Percentiles rank a stretch among this genome's conserved stretches.
These are phyloP conservation scores for Vitis riparia DNA, from an alignment of 164 flowering plant species.

Conservation along the genomic window DNA sequence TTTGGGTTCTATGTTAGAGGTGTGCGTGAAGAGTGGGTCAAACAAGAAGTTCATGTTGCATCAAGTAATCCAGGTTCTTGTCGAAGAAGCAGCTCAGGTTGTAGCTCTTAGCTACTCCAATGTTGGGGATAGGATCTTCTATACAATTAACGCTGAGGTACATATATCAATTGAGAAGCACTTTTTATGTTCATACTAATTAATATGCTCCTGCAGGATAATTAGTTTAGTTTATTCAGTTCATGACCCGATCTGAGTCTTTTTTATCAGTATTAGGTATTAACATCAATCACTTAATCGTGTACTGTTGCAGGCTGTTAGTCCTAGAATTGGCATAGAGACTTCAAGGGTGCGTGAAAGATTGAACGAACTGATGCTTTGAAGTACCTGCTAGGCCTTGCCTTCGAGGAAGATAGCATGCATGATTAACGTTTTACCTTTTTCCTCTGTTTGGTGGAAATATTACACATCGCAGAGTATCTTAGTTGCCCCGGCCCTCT, in stretches of 20 bases:
- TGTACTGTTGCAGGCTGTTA: slow-evolving; percentile 2
- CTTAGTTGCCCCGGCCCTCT: too few species aligned
- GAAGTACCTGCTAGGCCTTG: background rate
- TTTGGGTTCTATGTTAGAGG: background rate
- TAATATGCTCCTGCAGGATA: too few species aligned
- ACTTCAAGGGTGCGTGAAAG: slow-evolving; percentile 14
- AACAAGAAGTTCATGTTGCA: slow-evolving; percentile 8
- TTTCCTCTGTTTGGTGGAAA: too few species aligned
- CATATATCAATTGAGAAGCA: background rate
- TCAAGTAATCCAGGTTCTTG: slow-evolving; percentile 13
- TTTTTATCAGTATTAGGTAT: background rate
- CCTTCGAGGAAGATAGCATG: too few species aligned
- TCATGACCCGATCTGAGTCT: background rate
- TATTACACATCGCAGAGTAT: too few species aligned
- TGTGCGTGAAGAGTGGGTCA: slow-evolving; percentile 3
- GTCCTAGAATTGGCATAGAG: slow-evolving; percentile 7
- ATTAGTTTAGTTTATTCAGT: too few species aligned
- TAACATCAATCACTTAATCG: too few species aligned
- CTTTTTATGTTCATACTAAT: background rate
- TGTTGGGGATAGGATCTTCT: slow-evolving; percentile 7
- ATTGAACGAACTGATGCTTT: background rate
- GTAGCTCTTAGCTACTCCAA: background rate
- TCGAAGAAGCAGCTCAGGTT: slow-evolving; percentile 18
- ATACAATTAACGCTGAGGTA: slow-evolving; percentile 11
- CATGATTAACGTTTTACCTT: too few species aligned